A percentile compares a stretch with the other conserved stretches of the same genome.
phyloP scores from a whole-genome alignment of 305 asterid species.

The Solanum aculeatissimum region DNA sequence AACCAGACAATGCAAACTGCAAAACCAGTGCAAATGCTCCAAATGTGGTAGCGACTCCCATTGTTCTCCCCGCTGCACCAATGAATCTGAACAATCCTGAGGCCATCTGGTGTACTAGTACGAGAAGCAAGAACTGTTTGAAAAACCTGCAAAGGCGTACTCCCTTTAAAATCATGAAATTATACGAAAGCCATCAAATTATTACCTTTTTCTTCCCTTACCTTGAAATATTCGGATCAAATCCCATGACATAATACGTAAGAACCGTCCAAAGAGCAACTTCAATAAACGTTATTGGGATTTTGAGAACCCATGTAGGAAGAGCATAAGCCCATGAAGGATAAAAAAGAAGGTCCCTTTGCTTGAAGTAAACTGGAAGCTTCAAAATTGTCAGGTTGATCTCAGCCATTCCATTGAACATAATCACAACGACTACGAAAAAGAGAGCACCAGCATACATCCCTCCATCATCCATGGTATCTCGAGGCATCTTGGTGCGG shows the following conservation, averaged over 20 bases:
- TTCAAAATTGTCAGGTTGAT: neutral
- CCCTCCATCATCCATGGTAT: conserved; percentile 2
- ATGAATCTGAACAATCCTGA: conserved; percentile 42
- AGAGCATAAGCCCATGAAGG: conserved; percentile 8
- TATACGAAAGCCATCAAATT: neutral
- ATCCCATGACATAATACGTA: conserved; percentile 5
- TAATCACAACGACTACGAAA: neutral
- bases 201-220: neutral
- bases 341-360: conserved; percentile 5
- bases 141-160: conserved; percentile 20
- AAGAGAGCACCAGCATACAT: conserved; percentile 4
- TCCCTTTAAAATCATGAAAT: neutral
- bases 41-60: conserved; percentile 56
- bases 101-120: conserved; percentile 39
- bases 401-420: conserved; percentile 7
- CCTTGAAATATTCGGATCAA: conserved; percentile 4
- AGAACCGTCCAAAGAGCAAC: neutral
- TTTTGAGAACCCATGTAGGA: conserved; percentile 4
- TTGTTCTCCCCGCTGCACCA: conserved; percentile 55
- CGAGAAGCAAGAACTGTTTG: conserved; percentile 41
- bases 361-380: conserved; percentile 8
- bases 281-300: conserved; percentile 1
- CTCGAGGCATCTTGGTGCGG: neutral
- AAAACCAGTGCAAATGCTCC: conserved; percentile 51
- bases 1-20: conserved; percentile 59